phyloP scores from a whole-genome alignment of 164 flowering plant genomes.

The Annona squamosa region DNA sequence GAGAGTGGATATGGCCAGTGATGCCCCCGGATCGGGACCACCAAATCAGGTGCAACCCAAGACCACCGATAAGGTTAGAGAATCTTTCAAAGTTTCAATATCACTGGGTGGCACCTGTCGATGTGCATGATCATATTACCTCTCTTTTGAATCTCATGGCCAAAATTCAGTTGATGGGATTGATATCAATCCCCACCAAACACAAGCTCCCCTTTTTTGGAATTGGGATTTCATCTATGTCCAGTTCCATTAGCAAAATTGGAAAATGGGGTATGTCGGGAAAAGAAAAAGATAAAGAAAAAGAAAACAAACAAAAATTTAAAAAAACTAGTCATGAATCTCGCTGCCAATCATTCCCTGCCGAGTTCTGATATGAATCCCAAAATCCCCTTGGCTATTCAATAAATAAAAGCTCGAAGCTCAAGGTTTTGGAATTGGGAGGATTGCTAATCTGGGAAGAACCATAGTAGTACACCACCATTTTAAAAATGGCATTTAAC shows the following conservation, averaged over 20 bases:
- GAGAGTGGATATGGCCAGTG: conserved; percentile 41
- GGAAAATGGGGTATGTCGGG: not conserved
- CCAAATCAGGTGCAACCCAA: conserved; percentile 28
- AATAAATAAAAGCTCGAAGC: not conserved
- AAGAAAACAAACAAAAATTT: not conserved
- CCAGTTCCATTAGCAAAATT: not conserved
- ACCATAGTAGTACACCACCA: not conserved
- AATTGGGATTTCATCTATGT: not conserved
- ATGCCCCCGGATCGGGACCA: conserved; percentile 32
- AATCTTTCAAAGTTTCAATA: not conserved
- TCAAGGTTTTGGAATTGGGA: not conserved
- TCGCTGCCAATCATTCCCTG: not conserved
- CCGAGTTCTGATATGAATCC: not conserved
- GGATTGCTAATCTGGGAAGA: too few relatives aligned
- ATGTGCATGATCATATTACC: not conserved
- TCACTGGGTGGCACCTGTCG: not conserved
- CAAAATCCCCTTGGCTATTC: not conserved
- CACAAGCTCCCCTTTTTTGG: not conserved
- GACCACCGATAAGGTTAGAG: conserved; percentile 55
- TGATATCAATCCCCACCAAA: not conserved
- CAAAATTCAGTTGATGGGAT: not conserved
- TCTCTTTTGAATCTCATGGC: not conserved
- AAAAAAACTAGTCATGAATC: not conserved
- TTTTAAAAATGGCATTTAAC: too few relatives aligned
- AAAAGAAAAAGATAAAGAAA: too few relatives aligned